These are phyloP conservation scores for Wickerhamiella azymoides DNA, from an alignment of 805 yeast species.

Conservation along the genomic window DNA sequence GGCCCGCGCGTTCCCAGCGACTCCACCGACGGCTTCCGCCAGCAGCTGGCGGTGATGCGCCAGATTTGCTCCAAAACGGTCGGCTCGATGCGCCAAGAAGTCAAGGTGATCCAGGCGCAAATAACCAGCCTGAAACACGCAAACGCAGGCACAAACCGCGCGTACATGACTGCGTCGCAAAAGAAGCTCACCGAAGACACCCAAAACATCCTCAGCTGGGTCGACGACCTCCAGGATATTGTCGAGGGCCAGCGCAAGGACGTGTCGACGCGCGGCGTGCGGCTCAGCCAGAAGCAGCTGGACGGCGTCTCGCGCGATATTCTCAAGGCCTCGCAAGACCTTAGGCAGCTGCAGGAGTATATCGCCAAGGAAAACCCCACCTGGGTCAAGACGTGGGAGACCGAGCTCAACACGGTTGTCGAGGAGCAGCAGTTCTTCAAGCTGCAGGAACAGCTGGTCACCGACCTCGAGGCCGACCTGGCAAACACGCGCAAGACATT, in stretches of 20 bases:
- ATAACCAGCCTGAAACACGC: constrained; percentile 38
- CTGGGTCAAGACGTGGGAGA: constrained; percentile 88
- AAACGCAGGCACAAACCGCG: constrained; percentile 22
- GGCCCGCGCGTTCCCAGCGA: constrained; percentile 5
- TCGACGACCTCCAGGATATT: constrained; percentile 83
- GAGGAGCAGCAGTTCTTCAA: constrained; percentile 90
- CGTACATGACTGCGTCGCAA: constrained; percentile 68
- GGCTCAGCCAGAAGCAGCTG: constrained; percentile 63
- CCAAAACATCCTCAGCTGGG: constrained; percentile 56
- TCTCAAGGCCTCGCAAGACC: constrained; percentile 36
- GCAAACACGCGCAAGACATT: constrained; percentile 70
- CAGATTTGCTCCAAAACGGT: constrained; percentile 40
- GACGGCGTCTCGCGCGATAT: constrained; percentile 54
- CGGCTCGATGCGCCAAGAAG: constrained; percentile 29
- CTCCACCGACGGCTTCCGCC: constrained; percentile 28
- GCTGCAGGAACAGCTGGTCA: constrained; percentile 72
- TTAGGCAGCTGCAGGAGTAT: constrained; percentile 43
- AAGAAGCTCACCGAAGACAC: constrained; percentile 60
- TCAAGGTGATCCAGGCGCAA: constrained; percentile 32
- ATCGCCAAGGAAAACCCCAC: constrained; percentile 59
- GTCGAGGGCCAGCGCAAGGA: constrained; percentile 83
- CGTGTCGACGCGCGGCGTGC: constrained; percentile 80
- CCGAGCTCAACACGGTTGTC: constrained; percentile 75
- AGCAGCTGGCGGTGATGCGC: constrained; percentile 44
- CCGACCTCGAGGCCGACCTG: constrained; percentile 69